phyloP scores from a whole-genome alignment of 202 grass and related monocot genomes.

The Zoysia matrella region DNA sequence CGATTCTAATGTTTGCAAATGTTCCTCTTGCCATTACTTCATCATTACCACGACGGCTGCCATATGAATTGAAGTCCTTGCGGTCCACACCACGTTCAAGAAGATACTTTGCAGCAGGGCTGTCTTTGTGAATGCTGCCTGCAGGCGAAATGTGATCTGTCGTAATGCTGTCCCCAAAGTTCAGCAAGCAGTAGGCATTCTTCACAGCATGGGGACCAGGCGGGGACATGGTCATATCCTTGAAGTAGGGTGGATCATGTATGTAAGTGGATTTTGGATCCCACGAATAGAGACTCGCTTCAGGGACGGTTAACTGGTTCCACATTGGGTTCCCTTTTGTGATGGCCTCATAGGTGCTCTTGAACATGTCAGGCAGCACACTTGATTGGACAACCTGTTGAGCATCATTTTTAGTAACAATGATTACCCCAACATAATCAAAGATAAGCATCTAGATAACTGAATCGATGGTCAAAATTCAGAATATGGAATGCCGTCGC shows the following conservation, averaged over 20 bases:
- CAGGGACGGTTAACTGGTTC: conserved; percentile 86
- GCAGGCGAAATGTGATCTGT: conserved; percentile 97
- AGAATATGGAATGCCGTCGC: not conserved
- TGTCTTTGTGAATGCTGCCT: conserved; percentile 92
- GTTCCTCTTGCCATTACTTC: conserved; percentile 96
- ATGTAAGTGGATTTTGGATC: conserved; percentile 92
- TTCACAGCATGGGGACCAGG: conserved; percentile 78
- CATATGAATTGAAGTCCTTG: conserved; percentile 92
- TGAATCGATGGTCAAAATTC: not conserved
- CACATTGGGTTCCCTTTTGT: conserved; percentile 95
- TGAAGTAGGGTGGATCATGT: conserved; percentile 91
- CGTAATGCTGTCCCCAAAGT: conserved; percentile 94
- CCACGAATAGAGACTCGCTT: conserved; percentile 77
- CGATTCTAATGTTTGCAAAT: conserved; percentile 95
- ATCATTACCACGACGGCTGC: conserved; percentile 90
- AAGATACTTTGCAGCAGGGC: conserved; percentile 87
- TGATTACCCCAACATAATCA: conserved; percentile 22
- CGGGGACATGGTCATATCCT: conserved; percentile 92
- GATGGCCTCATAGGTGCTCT: conserved; percentile 87
- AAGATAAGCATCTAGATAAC: conserved; percentile 20
- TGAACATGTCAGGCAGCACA: conserved; percentile 96
- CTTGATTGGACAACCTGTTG: conserved; percentile 81
- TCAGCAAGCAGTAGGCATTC: conserved; percentile 85
- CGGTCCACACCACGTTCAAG: conserved; percentile 87
- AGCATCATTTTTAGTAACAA: conserved; percentile 31